Evolutionary conservation across 345 rosid genomes (phyloP), one percentile per base, ranked within the genome.

Genomic region (Hibiscus syriacus): DNA sequence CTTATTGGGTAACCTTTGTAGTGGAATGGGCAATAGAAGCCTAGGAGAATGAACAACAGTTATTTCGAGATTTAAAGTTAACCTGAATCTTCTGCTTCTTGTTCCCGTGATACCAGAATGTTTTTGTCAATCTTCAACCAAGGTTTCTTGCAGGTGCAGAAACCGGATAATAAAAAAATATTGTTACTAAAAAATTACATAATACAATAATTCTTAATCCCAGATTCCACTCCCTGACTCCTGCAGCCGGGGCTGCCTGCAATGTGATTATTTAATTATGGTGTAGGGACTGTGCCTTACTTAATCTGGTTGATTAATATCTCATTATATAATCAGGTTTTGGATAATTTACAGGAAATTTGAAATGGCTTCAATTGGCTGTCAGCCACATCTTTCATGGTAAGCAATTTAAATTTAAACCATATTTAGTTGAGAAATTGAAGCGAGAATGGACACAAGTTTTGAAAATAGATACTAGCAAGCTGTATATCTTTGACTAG

Each of bases 21-120:
- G 80, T 76, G 82, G 77, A 7, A 39, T 54, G 60, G 53, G 69
- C 85, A 72, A 73, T 25, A 1, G 4, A 46, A 7, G 17, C n/a
- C n/a, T n/a, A n/a, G n/a, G n/a, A n/a, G n/a, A n/a, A n/a, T n/a
- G n/a, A n/a, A n/a, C n/a, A n/a, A n/a, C n/a, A n/a, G n/a, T n/a
- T n/a, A n/a, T n/a, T n/a, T n/a, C n/a, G n/a, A n/a, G n/a, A n/a
- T n/a, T n/a, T n/a, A n/a, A n/a, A n/a, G n/a, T n/a, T n/a, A n/a
- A n/a, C n/a, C n/a, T n/a, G n/a, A n/a, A n/a, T n/a, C n/a, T 48
- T 8, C 26, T 46, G 58, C 26, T 50, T 48, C 69, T 66, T 8
- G 13, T 48, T 27, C 3, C 14, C 46, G 34, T 7, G 49, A 52
- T 16, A 30, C 22, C 8, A 12, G 4, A 64, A 50, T 53, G 60